Conservation (phyloP, 2,329 filamentous ascomycete genomes). For the Kalmusia sp. region DNA sequence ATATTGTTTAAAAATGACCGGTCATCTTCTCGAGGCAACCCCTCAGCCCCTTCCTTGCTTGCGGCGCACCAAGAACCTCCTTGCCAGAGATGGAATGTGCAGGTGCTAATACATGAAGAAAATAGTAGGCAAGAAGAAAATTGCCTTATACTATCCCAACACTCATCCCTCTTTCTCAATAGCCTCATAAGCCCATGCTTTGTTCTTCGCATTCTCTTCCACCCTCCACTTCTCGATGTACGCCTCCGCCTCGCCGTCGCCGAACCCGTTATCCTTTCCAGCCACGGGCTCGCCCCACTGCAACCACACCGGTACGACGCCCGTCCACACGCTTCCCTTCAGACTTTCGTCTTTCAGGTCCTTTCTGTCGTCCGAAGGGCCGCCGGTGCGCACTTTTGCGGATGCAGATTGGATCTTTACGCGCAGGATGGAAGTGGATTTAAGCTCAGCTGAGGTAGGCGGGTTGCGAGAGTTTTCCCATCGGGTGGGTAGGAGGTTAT, state of each 20-base stretch:
- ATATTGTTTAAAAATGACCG: too few species aligned
- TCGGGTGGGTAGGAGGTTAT: constrained; percentile 39
- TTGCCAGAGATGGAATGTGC: too few species aligned
- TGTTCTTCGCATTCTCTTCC: constrained; percentile 31
- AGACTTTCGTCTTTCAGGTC: constrained; percentile 38
- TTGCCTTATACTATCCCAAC: too few species aligned
- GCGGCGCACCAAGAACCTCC: too few species aligned
- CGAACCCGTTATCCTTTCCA: constrained; percentile 37
- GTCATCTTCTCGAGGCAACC: too few species aligned
- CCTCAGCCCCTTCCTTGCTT: too few species aligned
- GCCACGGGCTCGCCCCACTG: constrained; percentile 41
- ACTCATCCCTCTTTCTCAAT: constrained; percentile 22
- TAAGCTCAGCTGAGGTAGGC: constrained; percentile 37
- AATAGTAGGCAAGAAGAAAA: too few species aligned
- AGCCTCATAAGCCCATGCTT: constrained; percentile 30
- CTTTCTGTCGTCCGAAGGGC: constrained; percentile 41
- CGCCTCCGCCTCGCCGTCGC: constrained; percentile 64
- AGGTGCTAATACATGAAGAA: too few species aligned
- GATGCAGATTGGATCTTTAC: constrained; percentile 36
- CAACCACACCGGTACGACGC: constrained; percentile 44
- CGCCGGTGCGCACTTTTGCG: constrained; percentile 42
- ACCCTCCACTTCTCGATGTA: constrained; percentile 61
- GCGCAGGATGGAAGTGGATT: constrained; percentile 35
- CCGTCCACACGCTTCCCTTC: constrained; percentile 38
- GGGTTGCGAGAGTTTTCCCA: constrained; percentile 41